Conservation (phyloP, 1,284 basidiomycete species). For the Austroboletus niveus region DNA sequence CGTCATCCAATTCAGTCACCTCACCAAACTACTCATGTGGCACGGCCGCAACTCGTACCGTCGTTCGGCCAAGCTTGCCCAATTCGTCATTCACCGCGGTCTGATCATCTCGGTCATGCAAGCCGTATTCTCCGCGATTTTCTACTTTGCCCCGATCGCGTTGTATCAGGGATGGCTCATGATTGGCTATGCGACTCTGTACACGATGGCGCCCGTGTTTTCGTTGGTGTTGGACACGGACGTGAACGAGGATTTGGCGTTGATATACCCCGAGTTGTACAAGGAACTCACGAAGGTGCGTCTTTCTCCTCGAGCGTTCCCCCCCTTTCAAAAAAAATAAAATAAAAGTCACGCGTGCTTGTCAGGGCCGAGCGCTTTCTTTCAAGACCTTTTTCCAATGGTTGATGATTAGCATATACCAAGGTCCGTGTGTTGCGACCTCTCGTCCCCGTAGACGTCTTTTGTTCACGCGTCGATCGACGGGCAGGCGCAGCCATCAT, state of each 20-base stretch:
- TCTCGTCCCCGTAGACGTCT: background rate
- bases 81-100: constrained; percentile 98
- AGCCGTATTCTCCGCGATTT: constrained; percentile 95
- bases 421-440: constrained; percentile 59
- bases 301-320: background rate
- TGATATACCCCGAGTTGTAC: constrained; percentile 97
- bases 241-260: constrained; percentile 92
- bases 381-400: constrained; percentile 99
- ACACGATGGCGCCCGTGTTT: constrained; percentile 99
- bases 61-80: constrained; percentile 94
- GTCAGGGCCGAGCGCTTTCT: constrained; percentile 84
- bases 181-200: constrained; percentile 97
- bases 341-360: background rate
- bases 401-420: constrained; percentile 97
- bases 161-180: constrained; percentile 98
- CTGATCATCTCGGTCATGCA: constrained; percentile 98
- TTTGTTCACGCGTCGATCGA: no score
- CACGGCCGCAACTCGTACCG: constrained; percentile 98
- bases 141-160: constrained; percentile 98
- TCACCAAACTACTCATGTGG: constrained; percentile 96
- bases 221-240: constrained; percentile 95
- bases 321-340: no score
- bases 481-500: constrained; percentile 90
- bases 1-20: constrained; percentile 91
- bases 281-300: constrained; percentile 92